A percentile compares a stretch with the other conserved stretches of the same genome.
Evolutionary conservation across 202 grass and related monocot genomes (phyloP).

Genomic region (Cymbopogon flexuosus): DNA sequence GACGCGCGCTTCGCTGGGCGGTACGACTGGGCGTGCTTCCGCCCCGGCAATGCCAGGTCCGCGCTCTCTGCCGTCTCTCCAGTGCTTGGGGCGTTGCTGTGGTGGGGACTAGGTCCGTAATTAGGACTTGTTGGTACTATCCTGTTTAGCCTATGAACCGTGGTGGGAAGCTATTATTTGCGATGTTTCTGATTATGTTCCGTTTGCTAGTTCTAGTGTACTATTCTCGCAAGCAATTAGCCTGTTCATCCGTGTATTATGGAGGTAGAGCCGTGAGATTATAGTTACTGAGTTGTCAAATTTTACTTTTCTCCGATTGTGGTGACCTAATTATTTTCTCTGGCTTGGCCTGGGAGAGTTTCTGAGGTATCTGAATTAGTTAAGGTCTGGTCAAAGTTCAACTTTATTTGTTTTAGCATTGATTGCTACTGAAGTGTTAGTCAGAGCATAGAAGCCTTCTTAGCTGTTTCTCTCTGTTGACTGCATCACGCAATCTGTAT

Average conservation of each 20-base stretch:
- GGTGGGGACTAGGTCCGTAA: neutral
- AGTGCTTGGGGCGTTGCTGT: neutral
- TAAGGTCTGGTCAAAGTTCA: neutral
- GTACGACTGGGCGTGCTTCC: slow-evolving; percentile 82
- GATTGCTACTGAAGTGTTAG: slow-evolving; percentile 3
- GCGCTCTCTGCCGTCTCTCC: neutral
- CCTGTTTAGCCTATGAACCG: slow-evolving; percentile 12
- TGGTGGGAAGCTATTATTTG: neutral
- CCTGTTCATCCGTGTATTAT: neutral
- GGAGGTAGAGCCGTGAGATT: neutral
- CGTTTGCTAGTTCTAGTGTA: neutral
- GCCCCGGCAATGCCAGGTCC: slow-evolving; percentile 81
- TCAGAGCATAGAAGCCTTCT: neutral
- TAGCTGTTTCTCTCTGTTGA: slow-evolving; percentile 12
- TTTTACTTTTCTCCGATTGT: slow-evolving; percentile 2
- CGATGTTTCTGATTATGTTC: neutral
- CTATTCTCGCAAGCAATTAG: neutral
- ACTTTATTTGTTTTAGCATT: neutral
- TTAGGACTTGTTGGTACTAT: slow-evolving; percentile 3
- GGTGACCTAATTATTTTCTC: neutral
- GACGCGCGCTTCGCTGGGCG: slow-evolving; percentile 77
- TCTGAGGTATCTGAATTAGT: neutral
- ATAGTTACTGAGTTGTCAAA: slow-evolving; percentile 8
- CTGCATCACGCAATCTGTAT: neutral
- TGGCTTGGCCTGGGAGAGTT: neutral